Evolutionary conservation across 2,329 filamentous ascomycete genomes (phyloP), one percentile per base, ranked within the genome.

Genomic region (Rugonectria rugulosa): DNA sequence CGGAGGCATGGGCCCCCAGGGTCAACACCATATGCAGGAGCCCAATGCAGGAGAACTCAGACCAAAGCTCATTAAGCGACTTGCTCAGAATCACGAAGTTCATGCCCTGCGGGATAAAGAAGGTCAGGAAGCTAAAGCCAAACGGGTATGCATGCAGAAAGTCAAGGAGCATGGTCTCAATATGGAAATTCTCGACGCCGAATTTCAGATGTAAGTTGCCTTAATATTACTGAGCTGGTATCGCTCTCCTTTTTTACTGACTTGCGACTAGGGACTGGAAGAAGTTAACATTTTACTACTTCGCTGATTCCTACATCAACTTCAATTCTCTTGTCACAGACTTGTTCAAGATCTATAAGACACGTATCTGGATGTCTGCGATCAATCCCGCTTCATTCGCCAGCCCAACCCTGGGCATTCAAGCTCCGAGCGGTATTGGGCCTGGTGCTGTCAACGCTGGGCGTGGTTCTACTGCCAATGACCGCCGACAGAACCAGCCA

Each of bases 261-360:
- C 62, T 62, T 10, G 32, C 15, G 14, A 9, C 31, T 66, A 97
- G 94, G 88, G 95, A 99, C 73, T 97, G 92, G 87, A 97, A 98
- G 77, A 99, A 99, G 73, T 79, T 99, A 52, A 99, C 96, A 0
- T 98, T 98, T 76, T 99, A 97, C 79, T 99, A 98, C 77, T 99
- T 97, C 72, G 94, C 95, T 49, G 93, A 97, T 70, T 88, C 92
- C 1, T 99, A 99, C 73, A 97, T 99, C 80, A 98, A 98, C 77
- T 99, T 99, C 82, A 99, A 99, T 73, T 91, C 92, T 2, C 85
- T 99, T 14, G 95, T 99, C 48, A 97, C 93, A 0, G 95, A 99
- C 71, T 82, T 99, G 11, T 99, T 98, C 84, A 98, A 98, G 77
- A 94, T 98, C 60, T 99, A 98, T 82, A 99, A 99, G 80, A 97